Evolutionary conservation across 1,139 yeast species (phyloP).

Genomic region (Yamadazyma aaseri): DNA sequence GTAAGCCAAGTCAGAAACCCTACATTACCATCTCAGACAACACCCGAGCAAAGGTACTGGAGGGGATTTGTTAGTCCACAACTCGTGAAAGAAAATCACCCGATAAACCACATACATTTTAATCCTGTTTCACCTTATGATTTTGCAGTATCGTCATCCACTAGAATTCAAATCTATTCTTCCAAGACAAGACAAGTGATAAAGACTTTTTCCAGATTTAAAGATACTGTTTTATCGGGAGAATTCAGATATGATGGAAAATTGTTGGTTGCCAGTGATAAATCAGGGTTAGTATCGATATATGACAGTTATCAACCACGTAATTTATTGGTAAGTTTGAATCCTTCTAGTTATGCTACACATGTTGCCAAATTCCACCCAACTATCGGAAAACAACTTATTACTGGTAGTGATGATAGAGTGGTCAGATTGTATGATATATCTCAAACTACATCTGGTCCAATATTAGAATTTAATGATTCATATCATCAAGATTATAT

Average conservation of each 20-base stretch:
- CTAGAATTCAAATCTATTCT: conserved; percentile 88
- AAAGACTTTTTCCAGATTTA: conserved; percentile 86
- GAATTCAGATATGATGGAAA: conserved; percentile 83
- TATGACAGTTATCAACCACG: conserved; percentile 81
- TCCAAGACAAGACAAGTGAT: conserved; percentile 89
- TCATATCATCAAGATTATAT: conserved; percentile 80
- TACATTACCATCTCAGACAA: conserved; percentile 71
- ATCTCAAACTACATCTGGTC: conserved; percentile 64
- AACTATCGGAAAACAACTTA: conserved; percentile 62
- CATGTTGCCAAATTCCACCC: conserved; percentile 95
- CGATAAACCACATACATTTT: conserved; percentile 84
- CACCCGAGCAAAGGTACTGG: conserved; percentile 96
- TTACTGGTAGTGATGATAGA: conserved; percentile 92
- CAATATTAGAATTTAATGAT: conserved; percentile 65
- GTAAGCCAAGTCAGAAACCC: conserved; percentile 72
- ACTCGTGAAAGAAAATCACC: conserved; percentile 88
- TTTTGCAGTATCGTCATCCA: conserved; percentile 90
- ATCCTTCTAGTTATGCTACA: conserved; percentile 83
- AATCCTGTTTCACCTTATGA: conserved; percentile 87
- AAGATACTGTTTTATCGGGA: conserved; percentile 86
- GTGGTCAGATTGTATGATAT: conserved; percentile 86
- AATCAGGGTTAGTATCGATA: conserved; percentile 80
- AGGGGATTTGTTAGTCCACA: conserved; percentile 81
- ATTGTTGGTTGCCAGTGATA: conserved; percentile 83
- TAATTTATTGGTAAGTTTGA: conserved; percentile 72